Conservation (phyloP, 2,329 filamentous ascomycete species). For the Monosporascus cannonballus region DNA sequence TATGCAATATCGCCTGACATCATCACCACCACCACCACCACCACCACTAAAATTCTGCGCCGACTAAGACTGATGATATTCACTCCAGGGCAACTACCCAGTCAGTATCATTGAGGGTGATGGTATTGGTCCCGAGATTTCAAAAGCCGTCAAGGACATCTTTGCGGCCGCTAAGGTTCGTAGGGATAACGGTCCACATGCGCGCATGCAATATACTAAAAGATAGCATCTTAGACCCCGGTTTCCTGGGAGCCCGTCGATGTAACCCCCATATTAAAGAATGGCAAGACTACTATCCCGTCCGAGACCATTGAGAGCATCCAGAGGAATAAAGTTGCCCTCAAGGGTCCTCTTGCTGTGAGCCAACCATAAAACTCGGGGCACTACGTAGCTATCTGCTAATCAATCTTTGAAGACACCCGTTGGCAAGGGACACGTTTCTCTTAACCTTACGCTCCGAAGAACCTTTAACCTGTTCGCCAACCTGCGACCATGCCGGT, state of each 20-base stretch:
- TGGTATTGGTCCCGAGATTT: conserved; percentile 96
- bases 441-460: conserved; percentile 95
- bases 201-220: conserved; percentile 5
- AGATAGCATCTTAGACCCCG: conserved; percentile 57
- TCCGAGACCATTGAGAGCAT: conserved; percentile 91
- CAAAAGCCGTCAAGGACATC: conserved; percentile 97
- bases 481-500: conserved; percentile 96
- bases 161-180: conserved; percentile 87
- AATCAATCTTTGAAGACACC: conserved; percentile 58
- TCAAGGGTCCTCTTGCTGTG: conserved; percentile 96
- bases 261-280: conserved; percentile 86
- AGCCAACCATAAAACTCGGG: conserved; percentile 25
- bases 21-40: conserved; percentile 8
- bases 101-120: conserved; percentile 98
- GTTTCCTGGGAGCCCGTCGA: conserved; percentile 97
- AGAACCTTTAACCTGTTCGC: conserved; percentile 99
- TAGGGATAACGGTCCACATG: conserved; percentile 12
- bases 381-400: conserved; percentile 2
- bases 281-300: conserved; percentile 93
- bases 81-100: conserved; percentile 76
- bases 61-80: conserved; percentile 13
- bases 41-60: neutral
- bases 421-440: conserved; percentile 97
- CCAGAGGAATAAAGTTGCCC: conserved; percentile 89
- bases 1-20: conserved; percentile 15